Conservation (phyloP, 2,329 filamentous ascomycete species). For the Penicillium palitans region DNA sequence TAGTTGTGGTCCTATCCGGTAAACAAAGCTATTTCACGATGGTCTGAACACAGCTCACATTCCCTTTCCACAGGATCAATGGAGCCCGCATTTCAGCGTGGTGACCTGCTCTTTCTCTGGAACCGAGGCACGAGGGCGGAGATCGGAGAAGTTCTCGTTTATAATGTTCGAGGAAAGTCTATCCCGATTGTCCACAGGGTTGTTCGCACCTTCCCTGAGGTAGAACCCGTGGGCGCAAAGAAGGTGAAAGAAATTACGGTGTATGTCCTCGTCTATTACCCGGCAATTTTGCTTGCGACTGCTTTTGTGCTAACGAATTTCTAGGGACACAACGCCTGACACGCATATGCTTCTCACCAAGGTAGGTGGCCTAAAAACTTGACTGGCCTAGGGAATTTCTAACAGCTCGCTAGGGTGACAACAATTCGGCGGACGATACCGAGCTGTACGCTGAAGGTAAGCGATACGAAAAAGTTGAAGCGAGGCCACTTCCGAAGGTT, state of each 20-base stretch:
- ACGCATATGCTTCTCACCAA: constrained; percentile 77
- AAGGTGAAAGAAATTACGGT: constrained; percentile 36
- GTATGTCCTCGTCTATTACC: constrained; percentile 21
- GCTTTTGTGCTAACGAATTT: constrained; percentile 4
- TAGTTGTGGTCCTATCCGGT: constrained; percentile 65
- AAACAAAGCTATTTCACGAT: background rate
- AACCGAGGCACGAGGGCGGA: constrained; percentile 62
- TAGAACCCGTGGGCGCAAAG: constrained; percentile 34
- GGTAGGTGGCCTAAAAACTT: constrained; percentile 10
- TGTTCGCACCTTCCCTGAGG: constrained; percentile 65
- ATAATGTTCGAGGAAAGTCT: constrained; percentile 63
- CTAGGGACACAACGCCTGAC: constrained; percentile 27
- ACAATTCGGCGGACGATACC: constrained; percentile 90
- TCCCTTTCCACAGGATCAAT: constrained; percentile 46
- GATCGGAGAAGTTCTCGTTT: constrained; percentile 72
- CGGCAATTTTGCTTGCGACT: background rate
- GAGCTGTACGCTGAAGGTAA: constrained; percentile 60
- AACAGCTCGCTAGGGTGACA: constrained; percentile 64
- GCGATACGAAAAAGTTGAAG: background rate
- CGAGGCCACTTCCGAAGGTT: background rate
- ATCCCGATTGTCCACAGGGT: constrained; percentile 97
- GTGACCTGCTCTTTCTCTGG: constrained; percentile 65
- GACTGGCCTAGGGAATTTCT: background rate
- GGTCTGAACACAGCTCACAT: background rate
- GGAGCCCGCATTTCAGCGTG: constrained; percentile 67